These are phyloP conservation scores for Saussurea involucrata DNA, from an alignment of 129 eudicot genomes.

Conservation along the genomic window DNA sequence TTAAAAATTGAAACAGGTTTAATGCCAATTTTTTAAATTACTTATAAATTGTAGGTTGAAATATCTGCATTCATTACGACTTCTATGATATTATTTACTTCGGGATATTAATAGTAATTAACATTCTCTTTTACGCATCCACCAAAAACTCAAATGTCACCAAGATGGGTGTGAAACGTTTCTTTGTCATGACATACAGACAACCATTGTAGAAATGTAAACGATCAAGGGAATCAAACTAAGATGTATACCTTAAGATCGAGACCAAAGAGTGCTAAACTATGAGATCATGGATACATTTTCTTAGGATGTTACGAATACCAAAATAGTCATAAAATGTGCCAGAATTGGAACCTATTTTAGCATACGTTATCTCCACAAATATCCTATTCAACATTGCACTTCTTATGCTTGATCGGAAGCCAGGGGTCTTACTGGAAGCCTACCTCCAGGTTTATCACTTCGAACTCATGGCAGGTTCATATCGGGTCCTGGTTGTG, in stretches of 20 bases:
- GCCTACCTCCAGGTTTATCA: no score
- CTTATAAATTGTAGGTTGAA: neutral
- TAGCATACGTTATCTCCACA: neutral
- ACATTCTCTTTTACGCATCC: neutral
- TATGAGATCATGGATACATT: neutral
- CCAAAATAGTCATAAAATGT: neutral
- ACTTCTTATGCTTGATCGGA: neutral
- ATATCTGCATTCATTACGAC: no score
- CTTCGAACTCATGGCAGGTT: no score
- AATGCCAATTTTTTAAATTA: neutral
- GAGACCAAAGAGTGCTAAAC: neutral
- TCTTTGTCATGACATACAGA: neutral
- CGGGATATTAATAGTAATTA: neutral
- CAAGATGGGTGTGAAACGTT: neutral
- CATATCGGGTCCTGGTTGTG: no score
- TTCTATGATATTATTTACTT: no score
- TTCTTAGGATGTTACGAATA: neutral
- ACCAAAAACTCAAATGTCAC: neutral
- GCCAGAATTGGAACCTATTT: neutral
- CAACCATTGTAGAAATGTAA: no score
- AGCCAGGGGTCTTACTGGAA: neutral
- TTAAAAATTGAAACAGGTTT: neutral
- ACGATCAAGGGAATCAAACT: neutral
- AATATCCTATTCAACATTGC: neutral
- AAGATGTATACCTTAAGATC: neutral